Evolutionary conservation across 345 rosid genomes (phyloP).

Genomic region (Limnanthes douglasii): DNA sequence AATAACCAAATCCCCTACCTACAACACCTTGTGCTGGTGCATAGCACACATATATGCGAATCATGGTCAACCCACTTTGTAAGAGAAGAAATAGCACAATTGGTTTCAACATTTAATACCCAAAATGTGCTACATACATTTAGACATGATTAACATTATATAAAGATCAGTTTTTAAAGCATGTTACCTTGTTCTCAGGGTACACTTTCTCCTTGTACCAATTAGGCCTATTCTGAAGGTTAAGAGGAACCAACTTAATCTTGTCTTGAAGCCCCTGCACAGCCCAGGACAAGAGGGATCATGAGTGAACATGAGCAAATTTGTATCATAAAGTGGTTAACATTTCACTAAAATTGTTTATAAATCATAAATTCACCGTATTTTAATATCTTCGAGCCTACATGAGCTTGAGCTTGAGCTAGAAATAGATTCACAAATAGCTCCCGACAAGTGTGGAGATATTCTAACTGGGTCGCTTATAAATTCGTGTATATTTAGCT

Average conservation of each 20-base stretch:
- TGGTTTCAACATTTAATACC: not conserved
- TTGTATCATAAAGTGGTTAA: too few species aligned
- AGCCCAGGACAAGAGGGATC: not conserved
- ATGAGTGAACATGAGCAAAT: too few species aligned
- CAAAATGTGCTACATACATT: not conserved
- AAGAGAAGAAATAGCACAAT: not conserved
- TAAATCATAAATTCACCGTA: too few species aligned
- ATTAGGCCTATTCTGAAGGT: conserved; percentile 54
- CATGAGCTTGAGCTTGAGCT: not conserved
- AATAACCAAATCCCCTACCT: too few species aligned
- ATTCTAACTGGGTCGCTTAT: too few species aligned
- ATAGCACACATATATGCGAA: too few species aligned
- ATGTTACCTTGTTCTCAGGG: conserved; percentile 58
- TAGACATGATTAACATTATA: not conserved
- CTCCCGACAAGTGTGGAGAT: too few species aligned
- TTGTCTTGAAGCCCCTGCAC: conserved; percentile 71
- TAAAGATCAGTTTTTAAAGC: not conserved
- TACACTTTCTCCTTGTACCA: conserved; percentile 83
- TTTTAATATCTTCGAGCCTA: not conserved
- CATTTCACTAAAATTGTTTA: too few species aligned
- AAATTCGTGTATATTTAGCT: too few species aligned
- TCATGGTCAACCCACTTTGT: too few species aligned
- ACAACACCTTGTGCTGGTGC: too few species aligned
- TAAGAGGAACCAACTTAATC: conserved; percentile 59
- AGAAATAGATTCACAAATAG: not conserved